Percentiles rank a stretch among this genome's conserved stretches.
Evolutionary conservation across 1,284 basidiomycete species (phyloP).

Genomic region (Anthracocystis setariae): DNA sequence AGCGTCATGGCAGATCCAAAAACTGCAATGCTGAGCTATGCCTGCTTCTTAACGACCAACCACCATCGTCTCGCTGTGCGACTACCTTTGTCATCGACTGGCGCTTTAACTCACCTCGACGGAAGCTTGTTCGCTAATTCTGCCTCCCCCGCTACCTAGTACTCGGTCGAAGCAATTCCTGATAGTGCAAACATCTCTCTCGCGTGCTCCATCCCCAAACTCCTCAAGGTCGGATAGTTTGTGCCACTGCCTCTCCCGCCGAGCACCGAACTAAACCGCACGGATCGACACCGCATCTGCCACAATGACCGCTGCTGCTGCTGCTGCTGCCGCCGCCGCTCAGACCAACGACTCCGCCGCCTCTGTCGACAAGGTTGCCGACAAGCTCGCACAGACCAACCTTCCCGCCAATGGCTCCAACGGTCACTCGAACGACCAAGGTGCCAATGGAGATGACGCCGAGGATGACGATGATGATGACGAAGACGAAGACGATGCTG

Average conservation of each 20-base stretch:
- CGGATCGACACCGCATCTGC: not conserved
- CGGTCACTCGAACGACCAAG: slow-evolving; percentile 25
- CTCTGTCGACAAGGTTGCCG: slow-evolving; percentile 37
- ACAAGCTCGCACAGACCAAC: slow-evolving; percentile 40
- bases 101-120: no score
- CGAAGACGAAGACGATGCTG: slow-evolving; percentile 25
- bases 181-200: no score
- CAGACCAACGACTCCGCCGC: slow-evolving; percentile 23
- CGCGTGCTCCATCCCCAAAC: no score
- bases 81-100: not conserved
- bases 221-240: no score
- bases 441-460: slow-evolving; percentile 40
- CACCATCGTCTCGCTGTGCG: not conserved
- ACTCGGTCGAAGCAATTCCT: no score
- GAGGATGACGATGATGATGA: slow-evolving; percentile 54
- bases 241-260: no score
- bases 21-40: no score
- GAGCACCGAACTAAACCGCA: not conserved
- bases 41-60: not conserved
- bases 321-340: slow-evolving; percentile 19
- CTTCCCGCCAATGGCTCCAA: slow-evolving; percentile 34
- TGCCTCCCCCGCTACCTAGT: no score
- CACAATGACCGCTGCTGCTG: slow-evolving; percentile 24
- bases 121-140: no score
- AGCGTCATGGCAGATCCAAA: not conserved